phyloP scores from a whole-genome alignment of 2,329 filamentous ascomycete genomes.

The Colletotrichum sp. region DNA sequence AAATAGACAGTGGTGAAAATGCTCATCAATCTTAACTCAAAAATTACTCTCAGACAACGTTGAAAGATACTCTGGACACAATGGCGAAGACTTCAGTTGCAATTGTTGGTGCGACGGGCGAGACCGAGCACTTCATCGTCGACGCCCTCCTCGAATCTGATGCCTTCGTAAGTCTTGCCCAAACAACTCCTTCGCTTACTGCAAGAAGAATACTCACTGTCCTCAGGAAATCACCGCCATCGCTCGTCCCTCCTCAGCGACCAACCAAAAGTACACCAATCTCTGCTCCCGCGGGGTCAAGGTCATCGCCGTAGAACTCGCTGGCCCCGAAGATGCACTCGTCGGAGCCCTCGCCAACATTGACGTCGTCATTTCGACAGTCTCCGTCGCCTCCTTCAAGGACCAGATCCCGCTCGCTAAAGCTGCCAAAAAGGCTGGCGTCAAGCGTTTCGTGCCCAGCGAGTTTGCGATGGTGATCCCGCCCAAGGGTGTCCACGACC shows the following conservation, averaged over 20 bases:
- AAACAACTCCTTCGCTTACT: neutral
- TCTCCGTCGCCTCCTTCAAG: constrained; percentile 36
- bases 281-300: constrained; percentile 48
- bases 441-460: constrained; percentile 57
- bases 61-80: neutral
- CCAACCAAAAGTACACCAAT: constrained; percentile 28
- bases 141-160: constrained; percentile 37
- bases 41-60: neutral
- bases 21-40: neutral
- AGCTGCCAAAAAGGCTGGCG: constrained; percentile 52
- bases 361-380: constrained; percentile 49
- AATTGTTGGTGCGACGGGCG: constrained; percentile 45
- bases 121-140: constrained; percentile 42
- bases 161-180: constrained; percentile 27
- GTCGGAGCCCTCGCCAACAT: constrained; percentile 43
- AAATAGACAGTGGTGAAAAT: neutral
- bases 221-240: constrained; percentile 52
- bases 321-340: constrained; percentile 42
- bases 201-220: neutral
- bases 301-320: constrained; percentile 46
- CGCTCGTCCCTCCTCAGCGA: constrained; percentile 49
- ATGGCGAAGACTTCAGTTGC: constrained; percentile 25
- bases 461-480: constrained; percentile 51
- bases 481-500: constrained; percentile 32
- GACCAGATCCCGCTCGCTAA: constrained; percentile 50